phyloP scores from a whole-genome alignment of 305 asterid species.

The Fraxinus latifolia region DNA sequence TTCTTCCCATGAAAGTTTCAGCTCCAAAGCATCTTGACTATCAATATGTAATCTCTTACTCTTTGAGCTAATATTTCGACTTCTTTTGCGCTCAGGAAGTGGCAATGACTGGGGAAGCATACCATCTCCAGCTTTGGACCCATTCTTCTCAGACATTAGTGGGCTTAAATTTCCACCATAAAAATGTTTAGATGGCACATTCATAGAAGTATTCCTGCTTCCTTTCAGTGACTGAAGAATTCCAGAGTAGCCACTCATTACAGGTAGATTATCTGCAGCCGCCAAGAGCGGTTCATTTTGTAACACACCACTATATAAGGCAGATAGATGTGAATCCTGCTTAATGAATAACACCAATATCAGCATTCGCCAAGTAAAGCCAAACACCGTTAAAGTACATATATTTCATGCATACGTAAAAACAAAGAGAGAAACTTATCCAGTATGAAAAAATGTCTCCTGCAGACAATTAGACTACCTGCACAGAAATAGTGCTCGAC shows the following conservation, averaged over 20 bases:
- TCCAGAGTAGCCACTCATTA: constrained; percentile 64
- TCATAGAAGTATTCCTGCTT: constrained; percentile 46
- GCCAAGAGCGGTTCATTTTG: constrained; percentile 58
- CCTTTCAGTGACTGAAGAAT: constrained; percentile 67
- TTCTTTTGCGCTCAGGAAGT: constrained; percentile 66
- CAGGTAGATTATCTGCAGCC: constrained; percentile 54
- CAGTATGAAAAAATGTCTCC: neutral
- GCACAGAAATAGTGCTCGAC: constrained; percentile 43
- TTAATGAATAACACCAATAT: constrained; percentile 19
- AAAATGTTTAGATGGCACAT: constrained; percentile 46
- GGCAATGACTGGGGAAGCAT: constrained; percentile 37
- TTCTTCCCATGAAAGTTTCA: constrained; percentile 92
- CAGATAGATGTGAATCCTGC: constrained; percentile 62
- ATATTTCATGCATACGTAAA: constrained; percentile 1
- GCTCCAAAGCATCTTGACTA: constrained; percentile 72
- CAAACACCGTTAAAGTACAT: neutral
- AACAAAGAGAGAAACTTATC: neutral
- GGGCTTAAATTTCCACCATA: constrained; percentile 41
- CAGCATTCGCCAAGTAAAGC: constrained; percentile 9
- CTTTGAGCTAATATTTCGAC: constrained; percentile 79
- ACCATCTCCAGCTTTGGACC: constrained; percentile 42
- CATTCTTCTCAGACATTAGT: constrained; percentile 40
- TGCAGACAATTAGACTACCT: constrained; percentile 39
- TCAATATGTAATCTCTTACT: constrained; percentile 80
- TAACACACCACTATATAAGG: constrained; percentile 43